Evolutionary conservation across 2,329 filamentous ascomycete genomes (phyloP).

Genomic region (Coniochaeta pulveracea): DNA sequence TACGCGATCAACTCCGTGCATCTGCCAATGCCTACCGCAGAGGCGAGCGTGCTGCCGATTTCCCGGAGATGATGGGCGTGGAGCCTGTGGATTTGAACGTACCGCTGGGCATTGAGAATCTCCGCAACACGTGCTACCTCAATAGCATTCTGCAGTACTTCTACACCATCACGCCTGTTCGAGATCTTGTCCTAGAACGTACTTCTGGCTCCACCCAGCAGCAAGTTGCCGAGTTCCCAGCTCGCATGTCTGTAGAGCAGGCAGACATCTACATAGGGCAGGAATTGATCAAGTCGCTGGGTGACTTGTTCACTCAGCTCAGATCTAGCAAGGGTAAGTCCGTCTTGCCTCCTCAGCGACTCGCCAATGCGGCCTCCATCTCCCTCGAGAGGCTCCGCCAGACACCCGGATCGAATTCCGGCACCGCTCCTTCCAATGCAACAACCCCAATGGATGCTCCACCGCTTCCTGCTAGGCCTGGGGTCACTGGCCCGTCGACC

Average conservation of each 20-base stretch:
- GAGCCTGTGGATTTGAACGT: conserved; percentile 34
- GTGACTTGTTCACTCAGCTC: conserved; percentile 58
- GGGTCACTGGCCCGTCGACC: too few species aligned
- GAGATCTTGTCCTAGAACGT: conserved; percentile 69
- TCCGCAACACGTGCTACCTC: conserved; percentile 95
- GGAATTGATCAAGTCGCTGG: conserved; percentile 65
- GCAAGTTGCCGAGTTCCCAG: background rate
- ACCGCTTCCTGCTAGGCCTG: conserved; percentile 37
- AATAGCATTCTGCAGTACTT: conserved; percentile 96
- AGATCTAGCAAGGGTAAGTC: conserved; percentile 49
- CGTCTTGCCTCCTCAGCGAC: conserved; percentile 61
- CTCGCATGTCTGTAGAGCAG: too few species aligned
- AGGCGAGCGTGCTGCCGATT: too few species aligned
- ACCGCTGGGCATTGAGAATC: conserved; percentile 82
- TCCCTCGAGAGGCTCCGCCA: conserved; percentile 14
- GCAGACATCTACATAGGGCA: conserved; percentile 40
- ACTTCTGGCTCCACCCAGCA: conserved; percentile 48
- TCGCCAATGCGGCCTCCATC: conserved; percentile 68
- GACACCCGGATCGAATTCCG: background rate
- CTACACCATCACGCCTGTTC: conserved; percentile 74
- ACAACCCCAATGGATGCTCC: conserved; percentile 23
- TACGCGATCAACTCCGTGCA: background rate
- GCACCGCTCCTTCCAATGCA: background rate
- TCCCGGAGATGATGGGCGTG: too few species aligned
- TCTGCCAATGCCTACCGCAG: too few species aligned